Base-by-base conservation (phyloP, 1,284 basidiomycete genomes). In the Polyporus tsugae region DNA sequence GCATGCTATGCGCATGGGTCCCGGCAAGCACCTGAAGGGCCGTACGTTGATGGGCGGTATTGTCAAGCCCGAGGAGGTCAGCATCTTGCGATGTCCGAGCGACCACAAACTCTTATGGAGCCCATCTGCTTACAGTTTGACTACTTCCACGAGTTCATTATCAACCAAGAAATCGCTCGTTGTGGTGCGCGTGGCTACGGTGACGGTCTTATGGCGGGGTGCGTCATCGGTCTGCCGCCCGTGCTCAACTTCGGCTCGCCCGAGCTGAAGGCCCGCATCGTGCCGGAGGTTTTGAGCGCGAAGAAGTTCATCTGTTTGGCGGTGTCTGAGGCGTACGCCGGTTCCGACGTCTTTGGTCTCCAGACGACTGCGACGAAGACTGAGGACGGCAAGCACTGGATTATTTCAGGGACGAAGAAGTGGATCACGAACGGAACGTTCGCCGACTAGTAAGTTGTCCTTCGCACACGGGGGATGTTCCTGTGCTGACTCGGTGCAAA, bases 1-100 rank as follows among this genome's bases (percentile, higher is more conserved):
- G 66, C 91, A 95, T 78, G 93, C 95, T 4, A 98, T 98, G 96
- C 90, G 95, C 61, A 83, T 98, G 79, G 97, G 97, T 11, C 92
- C 91, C 22, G 92, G 92, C 29, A 91, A 91, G 75, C 96, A 98
- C 76, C 83, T 99, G 42, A 85, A 94, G 76, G 96, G 96, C 4
- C 86, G 90, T 36, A 89, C 86, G 36, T 85, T 98, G 17, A 93
- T 96, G 86, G 88, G 89, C 69, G 97, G 93, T 6, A 78, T 92
- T 38, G 91, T 98, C 70, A 92, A 90, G 75, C 94, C 95, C 9
- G 96, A 98, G 80, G 90, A 97, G 81, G 92, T 91, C 67, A 75
- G 85, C 46, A 13, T 73, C 35, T 36, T 22, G 57, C 33, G 39
- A 46, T 2, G 4, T 35, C 33, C 13, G 58, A 44, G 42, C 7